Base-by-base conservation (phyloP, 1,284 basidiomycete species). In the Moesziomyces sp. region DNA sequence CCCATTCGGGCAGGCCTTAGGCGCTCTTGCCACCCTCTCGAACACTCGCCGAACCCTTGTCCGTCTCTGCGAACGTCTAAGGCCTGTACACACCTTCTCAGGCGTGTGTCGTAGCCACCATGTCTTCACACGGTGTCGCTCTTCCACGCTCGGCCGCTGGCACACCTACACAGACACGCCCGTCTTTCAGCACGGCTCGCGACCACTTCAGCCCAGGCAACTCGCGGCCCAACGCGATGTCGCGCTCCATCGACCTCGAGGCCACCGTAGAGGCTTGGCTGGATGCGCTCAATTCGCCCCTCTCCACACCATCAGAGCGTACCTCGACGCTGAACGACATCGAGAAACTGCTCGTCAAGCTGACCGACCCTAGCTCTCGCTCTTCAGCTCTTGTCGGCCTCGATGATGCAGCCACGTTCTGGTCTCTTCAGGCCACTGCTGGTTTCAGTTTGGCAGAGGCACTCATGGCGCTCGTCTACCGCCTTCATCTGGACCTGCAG, bases 391-490 rank as follows among this genome's bases (percentile, higher is more conserved):
- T 64, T 35, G 30, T 57, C 9, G 46, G 53, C 3, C 38, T 65
- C 23, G 48, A 70, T n/a, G 46, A 48, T 10, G 46, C 63, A 3
- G 11, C 59, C 2, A 51, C 72, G 4, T 74, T 74, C 45, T 74
- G 72, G 72, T 48, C 58, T 7, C 45, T 70, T 19, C 72, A 74
- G 43, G 57, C 52, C 3, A 52, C 56, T 0, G 66, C 63, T 26
- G 72, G 72, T 0, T 70, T 52, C 63, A 70, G 54, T 35, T 53
- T 74, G 3, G 63, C 72, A 6, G 59, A 74, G 38, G 53, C 51
- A 26, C 54, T 74, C 9, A 47, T 74, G n/a, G 53, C 58, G 5
- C 58, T 59, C 35, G 58, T 74, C 13, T 60, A 54, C 46, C 42
- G 63, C 18, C 53, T 74, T 1, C 72, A 74, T 43, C 44, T 66